Evolutionary conservation across 1,284 basidiomycete species (phyloP), one percentile per base, ranked within the genome.

Genomic region (Salmacisia buchloeana): DNA sequence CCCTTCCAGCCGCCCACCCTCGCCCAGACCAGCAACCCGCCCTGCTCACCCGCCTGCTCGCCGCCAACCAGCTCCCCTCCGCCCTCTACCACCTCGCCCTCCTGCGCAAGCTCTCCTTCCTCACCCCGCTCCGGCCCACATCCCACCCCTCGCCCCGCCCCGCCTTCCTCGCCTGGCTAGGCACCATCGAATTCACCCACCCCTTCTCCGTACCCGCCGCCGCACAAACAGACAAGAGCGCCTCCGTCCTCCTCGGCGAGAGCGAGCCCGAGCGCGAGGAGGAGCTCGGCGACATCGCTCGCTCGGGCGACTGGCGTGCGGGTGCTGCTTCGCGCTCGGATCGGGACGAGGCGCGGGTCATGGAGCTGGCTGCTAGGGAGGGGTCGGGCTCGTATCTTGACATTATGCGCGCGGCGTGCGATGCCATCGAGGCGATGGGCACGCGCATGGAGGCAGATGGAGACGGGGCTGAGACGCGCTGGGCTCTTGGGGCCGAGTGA

Each of bases 341-440:
- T 12, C 25, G 49, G 15, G 49, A 54, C 13, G 49, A 54, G 29
- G 49, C 49, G 3, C 31, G 27, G 27, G 21, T 54, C 18, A 6
- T 54, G 7, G 49, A 54, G 27, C 49, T 54, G 10, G 49, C 49
- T 1, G 13, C 34, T 27, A 31, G 27, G 25, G 49, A 54, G 21
- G 49, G 49, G 29, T 29, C 25, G 13, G 49, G 49, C 25, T 54
- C 49, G 10, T 29, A 29, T 18, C 12, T 54, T 3, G 49, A 54
- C 27, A 25, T 54, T 33, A 25, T 62, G 62, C 3, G 64, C 65
- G 13, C 56, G 65, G 0, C 63, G 64, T 36, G 66, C 6, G 59
- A 57, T 12, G 67, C 66, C 18, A 31, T 74, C 18, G 57, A 61
- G 18, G 70, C 68, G 4, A 45, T 72, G 6, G 66, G 63, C 25